Percentiles rank a stretch among this genome's conserved stretches.
phyloP scores from a whole-genome alignment of 2,329 filamentous ascomycete genomes.

The Aschersonia sp. region DNA sequence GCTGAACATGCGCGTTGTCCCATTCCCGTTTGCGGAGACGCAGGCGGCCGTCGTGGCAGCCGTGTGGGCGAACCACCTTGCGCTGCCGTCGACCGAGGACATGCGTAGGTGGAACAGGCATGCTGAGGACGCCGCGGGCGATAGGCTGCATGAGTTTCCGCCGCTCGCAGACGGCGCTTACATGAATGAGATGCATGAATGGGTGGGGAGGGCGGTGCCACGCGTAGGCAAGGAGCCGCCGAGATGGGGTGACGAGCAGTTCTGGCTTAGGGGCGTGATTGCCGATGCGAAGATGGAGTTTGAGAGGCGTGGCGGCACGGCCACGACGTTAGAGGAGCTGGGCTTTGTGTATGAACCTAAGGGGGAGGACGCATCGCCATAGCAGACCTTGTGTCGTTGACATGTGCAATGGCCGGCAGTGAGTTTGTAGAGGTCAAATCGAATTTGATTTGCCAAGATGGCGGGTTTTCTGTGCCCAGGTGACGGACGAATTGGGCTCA shows the following conservation, averaged over 20 bases:
- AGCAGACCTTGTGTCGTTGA: neutral
- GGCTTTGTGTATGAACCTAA: conserved; percentile 44
- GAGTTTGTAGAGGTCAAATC: too few relatives aligned
- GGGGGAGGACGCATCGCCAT: neutral
- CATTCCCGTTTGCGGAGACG: conserved; percentile 66
- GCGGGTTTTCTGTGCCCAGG: too few relatives aligned
- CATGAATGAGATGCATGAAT: conserved; percentile 54
- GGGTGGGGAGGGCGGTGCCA: conserved; percentile 34
- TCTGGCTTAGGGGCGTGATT: conserved; percentile 59
- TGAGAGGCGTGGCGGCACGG: conserved; percentile 45
- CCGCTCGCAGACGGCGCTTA: conserved; percentile 44
- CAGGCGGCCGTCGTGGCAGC: conserved; percentile 67
- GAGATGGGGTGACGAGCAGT: conserved; percentile 54
- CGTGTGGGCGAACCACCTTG: conserved; percentile 58
- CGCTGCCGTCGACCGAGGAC: conserved; percentile 43
- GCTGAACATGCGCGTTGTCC: conserved; percentile 73
- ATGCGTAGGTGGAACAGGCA: conserved; percentile 59
- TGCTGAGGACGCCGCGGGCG: conserved; percentile 34
- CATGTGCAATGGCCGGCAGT: too few relatives aligned
- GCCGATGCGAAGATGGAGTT: conserved; percentile 60
- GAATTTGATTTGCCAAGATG: too few relatives aligned
- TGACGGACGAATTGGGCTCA: too few relatives aligned
- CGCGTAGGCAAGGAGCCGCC: conserved; percentile 51
- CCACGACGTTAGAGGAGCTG: conserved; percentile 55
- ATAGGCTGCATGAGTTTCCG: conserved; percentile 15